phyloP scores from a whole-genome alignment of 352 stramenopile genomes.

The Pilasporangium apinafurcum region DNA sequence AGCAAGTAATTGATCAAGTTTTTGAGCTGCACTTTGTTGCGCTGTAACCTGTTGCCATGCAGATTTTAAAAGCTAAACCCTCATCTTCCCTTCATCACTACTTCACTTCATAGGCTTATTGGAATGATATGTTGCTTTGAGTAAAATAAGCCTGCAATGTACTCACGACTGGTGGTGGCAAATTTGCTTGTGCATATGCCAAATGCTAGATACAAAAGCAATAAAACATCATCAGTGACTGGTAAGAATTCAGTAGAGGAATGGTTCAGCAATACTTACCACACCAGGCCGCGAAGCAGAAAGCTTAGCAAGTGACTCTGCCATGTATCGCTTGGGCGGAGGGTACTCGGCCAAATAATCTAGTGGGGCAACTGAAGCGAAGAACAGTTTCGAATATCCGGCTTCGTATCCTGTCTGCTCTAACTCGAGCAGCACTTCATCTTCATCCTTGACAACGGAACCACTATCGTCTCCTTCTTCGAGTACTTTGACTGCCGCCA shows the following conservation, averaged over 20 bases:
- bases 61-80: no score
- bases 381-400: conserved; percentile 91
- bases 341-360: conserved; percentile 86
- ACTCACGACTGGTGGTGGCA: conserved; percentile 18
- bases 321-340: conserved; percentile 47
- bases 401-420: conserved; percentile 90
- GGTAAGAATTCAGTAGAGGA: conserved; percentile 7
- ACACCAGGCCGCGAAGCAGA: conserved; percentile 58
- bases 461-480: conserved; percentile 60
- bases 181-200: conserved; percentile 31
- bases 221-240: background rate
- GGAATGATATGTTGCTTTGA: conserved; percentile 61
- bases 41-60: no score
- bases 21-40: no score
- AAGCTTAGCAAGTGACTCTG: conserved; percentile 58
- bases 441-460: conserved; percentile 54
- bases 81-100: no score
- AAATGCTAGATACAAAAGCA: conserved; percentile 34
- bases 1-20: no score
- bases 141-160: conserved; percentile 54
- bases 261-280: conserved; percentile 25
- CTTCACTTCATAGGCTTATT: conserved; percentile 25
- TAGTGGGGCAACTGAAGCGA: conserved; percentile 77
- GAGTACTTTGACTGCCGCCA: conserved; percentile 43
- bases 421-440: conserved; percentile 75